Evolutionary conservation across 2,329 filamentous ascomycete genomes (phyloP), one percentile per base, ranked within the genome.

Genomic region (Metarhizium anisopliae): DNA sequence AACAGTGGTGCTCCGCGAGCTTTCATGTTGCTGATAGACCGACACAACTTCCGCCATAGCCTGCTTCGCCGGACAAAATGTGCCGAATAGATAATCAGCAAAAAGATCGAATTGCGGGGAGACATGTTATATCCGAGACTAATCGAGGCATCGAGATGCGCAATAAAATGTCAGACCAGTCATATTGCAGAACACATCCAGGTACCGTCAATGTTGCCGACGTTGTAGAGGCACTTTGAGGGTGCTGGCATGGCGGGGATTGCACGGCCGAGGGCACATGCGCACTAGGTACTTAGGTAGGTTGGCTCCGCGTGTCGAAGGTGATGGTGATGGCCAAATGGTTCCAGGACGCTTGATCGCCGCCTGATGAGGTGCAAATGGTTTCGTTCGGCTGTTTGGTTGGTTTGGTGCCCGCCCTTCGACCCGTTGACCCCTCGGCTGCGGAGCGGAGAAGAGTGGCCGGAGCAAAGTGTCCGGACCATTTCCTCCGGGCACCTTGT

Each of bases 381-480:
- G 25, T 25, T 25, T 25, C 25, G 25, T 25, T 25, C 25, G 25
- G 25, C 25, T 25, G 25, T 16, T 43, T 18, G n/a, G 40, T 16
- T 43, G 40, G n/a, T 14, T 14, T 25, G 25, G 25, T 25, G 25
- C 25, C 25, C 25, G 25, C 4, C 25, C 25, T 3, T 25, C 25
- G 25, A 25, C 4, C 25, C 25, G 25, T 25, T 25, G 25, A 25
- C 25, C 25, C 25, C 25, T 45, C 3, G 14, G 13, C 10, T 11
- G 16, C n/a, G 20, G 18, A 35, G 40, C 16, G n/a, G 10, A 16
- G 35, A 40, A 29, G 32, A 29, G n/a, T 40, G 16, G 14, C 38
- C 51, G 51, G 51, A 45, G 51, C 51, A 52, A 32, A 52, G 16
- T 14, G 36, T 52, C 51, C 51, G 51, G 51, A 42, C 36, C 10